Evolutionary conservation across 1,284 basidiomycete species (phyloP).

Genomic region (Austropuccinia psidii): DNA sequence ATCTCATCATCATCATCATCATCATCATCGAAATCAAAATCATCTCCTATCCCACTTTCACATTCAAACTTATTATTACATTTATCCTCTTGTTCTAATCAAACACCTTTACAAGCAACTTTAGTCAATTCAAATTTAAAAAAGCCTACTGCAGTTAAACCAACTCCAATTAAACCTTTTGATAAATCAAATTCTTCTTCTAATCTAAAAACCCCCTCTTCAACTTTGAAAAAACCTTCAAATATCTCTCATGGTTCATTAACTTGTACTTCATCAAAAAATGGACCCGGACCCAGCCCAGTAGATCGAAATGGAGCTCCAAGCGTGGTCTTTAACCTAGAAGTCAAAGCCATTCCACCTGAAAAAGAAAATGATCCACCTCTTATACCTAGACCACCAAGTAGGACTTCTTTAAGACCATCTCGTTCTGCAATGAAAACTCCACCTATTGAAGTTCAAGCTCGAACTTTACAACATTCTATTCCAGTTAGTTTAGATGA

Average conservation of each 20-base stretch:
- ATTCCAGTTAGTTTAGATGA: background rate
- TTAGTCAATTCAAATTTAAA: background rate
- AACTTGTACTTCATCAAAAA: background rate
- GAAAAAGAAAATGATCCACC: background rate
- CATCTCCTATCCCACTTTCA: background rate
- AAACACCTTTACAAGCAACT: background rate
- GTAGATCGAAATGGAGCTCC: background rate
- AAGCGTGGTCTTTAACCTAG: slow-evolving; percentile 13
- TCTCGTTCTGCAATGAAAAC: slow-evolving; percentile 16
- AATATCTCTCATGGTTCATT: background rate
- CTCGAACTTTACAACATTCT: background rate
- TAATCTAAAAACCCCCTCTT: too few species aligned
- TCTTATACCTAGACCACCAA: background rate
- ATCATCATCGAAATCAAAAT: too few species aligned
- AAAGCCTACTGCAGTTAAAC: background rate
- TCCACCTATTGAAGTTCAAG: background rate
- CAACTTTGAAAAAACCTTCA: background rate
- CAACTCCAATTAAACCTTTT: background rate
- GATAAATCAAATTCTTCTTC: background rate
- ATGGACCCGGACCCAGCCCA: background rate
- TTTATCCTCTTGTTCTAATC: background rate
- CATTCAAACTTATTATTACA: background rate
- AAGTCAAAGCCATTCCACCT: slow-evolving; percentile 19
- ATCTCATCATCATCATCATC: too few species aligned
- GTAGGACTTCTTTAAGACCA: background rate